Percentiles rank a stretch among this genome's conserved stretches.
phyloP scores from a whole-genome alignment of 1,139 yeast genomes.

The Eremothecium coryli region DNA sequence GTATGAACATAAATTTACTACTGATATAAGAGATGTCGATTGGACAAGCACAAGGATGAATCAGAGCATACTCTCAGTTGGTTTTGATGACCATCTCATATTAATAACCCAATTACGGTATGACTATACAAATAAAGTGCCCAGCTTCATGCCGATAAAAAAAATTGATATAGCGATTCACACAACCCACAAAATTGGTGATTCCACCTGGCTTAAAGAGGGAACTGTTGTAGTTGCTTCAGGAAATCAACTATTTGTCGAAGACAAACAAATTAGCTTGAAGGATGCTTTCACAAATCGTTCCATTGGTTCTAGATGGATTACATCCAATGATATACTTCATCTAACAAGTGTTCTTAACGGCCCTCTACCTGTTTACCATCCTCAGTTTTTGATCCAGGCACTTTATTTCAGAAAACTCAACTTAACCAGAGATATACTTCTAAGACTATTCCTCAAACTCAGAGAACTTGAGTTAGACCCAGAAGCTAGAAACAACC shows the following conservation, averaged over 20 bases:
- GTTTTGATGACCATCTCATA: slow-evolving; percentile 53
- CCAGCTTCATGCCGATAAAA: slow-evolving; percentile 70
- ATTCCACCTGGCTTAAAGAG: slow-evolving; percentile 73
- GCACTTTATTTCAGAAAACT: slow-evolving; percentile 56
- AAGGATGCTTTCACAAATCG: slow-evolving; percentile 42
- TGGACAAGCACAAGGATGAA: slow-evolving; percentile 70
- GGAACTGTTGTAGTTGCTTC: slow-evolving; percentile 77
- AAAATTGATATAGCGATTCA: slow-evolving; percentile 59
- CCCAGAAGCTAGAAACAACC: slow-evolving; percentile 27
- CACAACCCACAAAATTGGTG: slow-evolving; percentile 79
- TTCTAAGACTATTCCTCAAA: slow-evolving; percentile 44
- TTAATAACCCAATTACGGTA: slow-evolving; percentile 75
- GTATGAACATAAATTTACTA: slow-evolving; percentile 38
- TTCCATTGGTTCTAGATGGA: slow-evolving; percentile 40
- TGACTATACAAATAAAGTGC: slow-evolving; percentile 74
- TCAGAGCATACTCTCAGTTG: slow-evolving; percentile 73
- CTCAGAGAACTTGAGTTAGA: slow-evolving; percentile 44
- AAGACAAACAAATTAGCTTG: slow-evolving; percentile 60
- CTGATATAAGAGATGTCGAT: slow-evolving; percentile 33
- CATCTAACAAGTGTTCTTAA: slow-evolving; percentile 66
- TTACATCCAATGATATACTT: slow-evolving; percentile 44
- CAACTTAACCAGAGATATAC: slow-evolving; percentile 46
- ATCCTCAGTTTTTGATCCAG: slow-evolving; percentile 83
- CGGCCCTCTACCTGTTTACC: slow-evolving; percentile 85
- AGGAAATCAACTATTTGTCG: slow-evolving; percentile 81